A percentile compares a stretch with the other conserved stretches of the same genome.
Evolutionary conservation across 176 grass and related monocot genomes (phyloP).

Genomic region (Phragmites australis): DNA sequence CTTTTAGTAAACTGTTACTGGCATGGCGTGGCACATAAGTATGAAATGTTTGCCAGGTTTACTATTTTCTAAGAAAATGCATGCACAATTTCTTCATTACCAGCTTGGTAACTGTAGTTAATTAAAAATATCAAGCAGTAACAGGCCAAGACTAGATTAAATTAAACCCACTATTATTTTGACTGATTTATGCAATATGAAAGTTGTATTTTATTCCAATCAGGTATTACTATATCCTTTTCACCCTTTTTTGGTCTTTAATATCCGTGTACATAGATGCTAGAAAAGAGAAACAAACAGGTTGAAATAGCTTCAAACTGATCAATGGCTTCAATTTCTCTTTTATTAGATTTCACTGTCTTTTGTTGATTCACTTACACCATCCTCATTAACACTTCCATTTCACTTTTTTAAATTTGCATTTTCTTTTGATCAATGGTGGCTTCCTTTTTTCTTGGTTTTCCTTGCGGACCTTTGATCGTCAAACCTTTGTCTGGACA

Average conservation of each 20-base stretch:
- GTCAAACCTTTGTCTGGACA: conserved; percentile 43
- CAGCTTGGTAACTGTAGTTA: background rate
- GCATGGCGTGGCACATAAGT: conserved; percentile 4
- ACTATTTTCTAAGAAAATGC: background rate
- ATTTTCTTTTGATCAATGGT: background rate
- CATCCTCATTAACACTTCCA: too few relatives aligned
- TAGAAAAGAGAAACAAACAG: background rate
- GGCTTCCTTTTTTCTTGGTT: too few relatives aligned
- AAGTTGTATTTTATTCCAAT: background rate
- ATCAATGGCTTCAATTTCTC: background rate
- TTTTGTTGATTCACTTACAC: too few relatives aligned
- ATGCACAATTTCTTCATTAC: conserved; percentile 18
- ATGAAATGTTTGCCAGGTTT: background rate
- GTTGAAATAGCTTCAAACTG: background rate
- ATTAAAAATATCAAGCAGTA: conserved; percentile 11
- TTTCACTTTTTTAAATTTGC: too few relatives aligned
- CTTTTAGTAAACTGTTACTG: background rate
- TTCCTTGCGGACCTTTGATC: conserved; percentile 15
- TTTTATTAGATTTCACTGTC: background rate
- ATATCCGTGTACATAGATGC: background rate
- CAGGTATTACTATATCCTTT: background rate
- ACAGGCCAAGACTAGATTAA: background rate
- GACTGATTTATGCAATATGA: conserved; percentile 15
- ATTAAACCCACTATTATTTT: background rate
- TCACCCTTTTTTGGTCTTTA: conserved; percentile 15